Conservation (phyloP, 192 early-diverging fungal genomes). For the Coemansia sp. region DNA sequence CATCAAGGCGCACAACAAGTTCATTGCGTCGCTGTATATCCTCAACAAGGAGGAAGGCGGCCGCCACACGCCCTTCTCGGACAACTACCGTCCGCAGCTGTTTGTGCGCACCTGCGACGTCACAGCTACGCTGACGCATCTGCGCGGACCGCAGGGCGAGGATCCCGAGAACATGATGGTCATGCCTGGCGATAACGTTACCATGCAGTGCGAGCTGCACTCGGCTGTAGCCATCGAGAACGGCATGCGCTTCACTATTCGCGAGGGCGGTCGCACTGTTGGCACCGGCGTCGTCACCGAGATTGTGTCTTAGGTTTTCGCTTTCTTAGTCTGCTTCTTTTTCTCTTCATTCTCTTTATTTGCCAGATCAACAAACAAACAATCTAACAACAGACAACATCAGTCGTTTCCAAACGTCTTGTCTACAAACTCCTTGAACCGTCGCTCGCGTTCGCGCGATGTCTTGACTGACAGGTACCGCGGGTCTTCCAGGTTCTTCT, state of each 20-base stretch:
- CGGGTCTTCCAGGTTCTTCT: slow-evolving; percentile 35
- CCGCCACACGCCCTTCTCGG: slow-evolving; percentile 94
- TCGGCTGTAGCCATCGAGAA: slow-evolving; percentile 86
- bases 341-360: neutral
- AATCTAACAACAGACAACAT: neutral
- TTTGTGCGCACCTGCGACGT: slow-evolving; percentile 96
- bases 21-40: slow-evolving; percentile 88
- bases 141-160: slow-evolving; percentile 66
- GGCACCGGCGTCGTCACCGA: slow-evolving; percentile 90
- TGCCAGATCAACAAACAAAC: neutral
- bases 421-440: slow-evolving; percentile 34
- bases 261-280: slow-evolving; percentile 97
- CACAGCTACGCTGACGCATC: slow-evolving; percentile 79
- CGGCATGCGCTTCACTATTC: slow-evolving; percentile 95
- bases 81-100: slow-evolving; percentile 97
- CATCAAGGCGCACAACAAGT: slow-evolving; percentile 94
- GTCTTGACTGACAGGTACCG: slow-evolving; percentile 41
- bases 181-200: slow-evolving; percentile 96
- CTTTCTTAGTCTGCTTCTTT: neutral
- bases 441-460: slow-evolving; percentile 48
- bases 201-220: slow-evolving; percentile 81
- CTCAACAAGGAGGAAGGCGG: slow-evolving; percentile 98
- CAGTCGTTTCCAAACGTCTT: neutral
- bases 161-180: slow-evolving; percentile 94
- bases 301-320: slow-evolving; percentile 61